Conservation (phyloP, 768 basidiomycete species). For the Podaxis mareebaensis region DNA sequence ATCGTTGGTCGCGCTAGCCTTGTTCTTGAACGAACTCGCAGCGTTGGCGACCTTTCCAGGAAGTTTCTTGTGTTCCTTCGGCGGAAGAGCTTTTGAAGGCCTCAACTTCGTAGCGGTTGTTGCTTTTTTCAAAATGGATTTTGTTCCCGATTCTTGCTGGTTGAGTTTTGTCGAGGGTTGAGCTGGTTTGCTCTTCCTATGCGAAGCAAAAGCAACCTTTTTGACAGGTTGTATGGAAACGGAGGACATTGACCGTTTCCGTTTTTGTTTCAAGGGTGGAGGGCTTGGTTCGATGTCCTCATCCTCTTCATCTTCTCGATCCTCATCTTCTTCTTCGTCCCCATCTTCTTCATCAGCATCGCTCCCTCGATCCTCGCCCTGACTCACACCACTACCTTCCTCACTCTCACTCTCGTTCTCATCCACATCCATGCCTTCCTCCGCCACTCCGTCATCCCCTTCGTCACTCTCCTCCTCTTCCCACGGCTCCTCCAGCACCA, state of each 20-base stretch:
- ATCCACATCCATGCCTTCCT: constrained; percentile 29
- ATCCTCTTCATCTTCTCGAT: constrained; percentile 38
- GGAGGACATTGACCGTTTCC: constrained; percentile 36
- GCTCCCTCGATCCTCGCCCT: constrained; percentile 27
- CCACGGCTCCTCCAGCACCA: constrained; percentile 42
- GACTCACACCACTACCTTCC: constrained; percentile 21
- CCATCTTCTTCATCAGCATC: constrained; percentile 40
- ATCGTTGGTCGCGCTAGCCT: constrained; percentile 24
- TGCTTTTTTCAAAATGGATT: constrained; percentile 15
- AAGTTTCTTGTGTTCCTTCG: constrained; percentile 18
- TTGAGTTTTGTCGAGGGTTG: constrained; percentile 16
- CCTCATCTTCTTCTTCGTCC: constrained; percentile 37
- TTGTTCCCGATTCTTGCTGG: constrained; percentile 20
- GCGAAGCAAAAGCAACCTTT: constrained; percentile 54
- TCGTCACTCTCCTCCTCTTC: constrained; percentile 31
- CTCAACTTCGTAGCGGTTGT: constrained; percentile 15
- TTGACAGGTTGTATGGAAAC: constrained; percentile 38
- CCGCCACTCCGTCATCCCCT: constrained; percentile 36
- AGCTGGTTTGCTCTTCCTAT: constrained; percentile 8
- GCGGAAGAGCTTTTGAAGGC: not conserved
- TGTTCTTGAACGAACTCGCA: constrained; percentile 28
- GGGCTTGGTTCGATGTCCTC: constrained; percentile 35
- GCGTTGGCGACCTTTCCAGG: constrained; percentile 36
- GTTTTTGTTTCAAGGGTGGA: constrained; percentile 45
- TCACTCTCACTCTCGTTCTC: constrained; percentile 34